Base-by-base conservation (phyloP, 164 flowering plant genomes). In the Vitis cinerea region DNA sequence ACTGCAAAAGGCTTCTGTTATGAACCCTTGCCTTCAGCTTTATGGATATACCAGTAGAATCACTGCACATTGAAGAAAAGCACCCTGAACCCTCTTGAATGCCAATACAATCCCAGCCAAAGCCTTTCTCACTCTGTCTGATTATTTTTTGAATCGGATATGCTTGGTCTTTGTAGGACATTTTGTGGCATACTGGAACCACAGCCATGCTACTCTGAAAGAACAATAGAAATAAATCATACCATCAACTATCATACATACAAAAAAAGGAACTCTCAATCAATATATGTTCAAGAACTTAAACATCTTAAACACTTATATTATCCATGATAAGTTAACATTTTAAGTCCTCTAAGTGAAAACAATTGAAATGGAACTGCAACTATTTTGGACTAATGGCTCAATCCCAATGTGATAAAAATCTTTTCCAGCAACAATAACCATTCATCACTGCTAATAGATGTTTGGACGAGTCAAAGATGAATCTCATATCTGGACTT, bases 191-290 rank as follows among this genome's bases (percentile, higher is more conserved):
- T 65, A 79, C 31, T 29, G 86, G 77, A 77, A 77, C 64, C 49
- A 70, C 66, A 63, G 87, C 84, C 86, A 84, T 82, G 9, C 52
- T 37, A 51, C 27, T 60, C 84, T 77, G 78, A 53, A 72, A 63
- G 12, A 70, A 37, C 37, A 56, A 47, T 61, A 15, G 14, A 47
- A 31, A 17, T 54, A 61, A 19, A 67, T 65, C 50, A 19, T 19
- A 14, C 68, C 12, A 67, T 64, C 62, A 63, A 55, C 65, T 58
- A 53, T 16, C 9, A 14, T 44, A 9, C 13, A 49, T 55, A 10
- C 17, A 14, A 72, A 44, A 11, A 9, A 47, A 9, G 14, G 3
- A 60, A 60, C 9, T 23, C 27, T 23, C 27, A 2, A 60, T 29
- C 31, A 2, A 30, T 47, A 27, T 19, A 31, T 23, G 27, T 27